These are phyloP conservation scores for Spathaspora girioi DNA, from an alignment of 805 yeast genomes.

Conservation along the genomic window DNA sequence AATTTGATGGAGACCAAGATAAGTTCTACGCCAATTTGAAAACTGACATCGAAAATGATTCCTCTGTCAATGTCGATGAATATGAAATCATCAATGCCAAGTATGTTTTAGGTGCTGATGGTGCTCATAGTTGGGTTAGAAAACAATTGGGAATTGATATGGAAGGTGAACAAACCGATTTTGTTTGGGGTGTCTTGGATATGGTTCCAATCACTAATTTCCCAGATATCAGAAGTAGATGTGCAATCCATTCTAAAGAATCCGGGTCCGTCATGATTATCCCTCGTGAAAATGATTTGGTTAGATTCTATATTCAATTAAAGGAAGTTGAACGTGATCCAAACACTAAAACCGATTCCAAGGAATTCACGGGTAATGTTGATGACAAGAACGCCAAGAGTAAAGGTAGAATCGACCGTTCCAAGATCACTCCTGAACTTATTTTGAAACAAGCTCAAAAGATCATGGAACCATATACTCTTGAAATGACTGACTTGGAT, in stretches of 20 bases:
- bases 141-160: slow-evolving; percentile 25
- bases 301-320: slow-evolving; percentile 28
- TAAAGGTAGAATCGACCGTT: slow-evolving; percentile 21
- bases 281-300: slow-evolving; percentile 29
- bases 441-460: slow-evolving; percentile 16
- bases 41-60: slow-evolving; percentile 3
- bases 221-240: slow-evolving; percentile 29
- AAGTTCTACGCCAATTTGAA: slow-evolving; percentile 8
- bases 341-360: slow-evolving; percentile 1
- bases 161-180: slow-evolving; percentile 32
- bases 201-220: slow-evolving; percentile 30
- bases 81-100: slow-evolving; percentile 22
- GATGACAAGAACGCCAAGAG: slow-evolving; percentile 5
- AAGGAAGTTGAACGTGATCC: slow-evolving; percentile 9
- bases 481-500: slow-evolving; percentile 20
- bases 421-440: slow-evolving; percentile 27
- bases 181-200: slow-evolving; percentile 33
- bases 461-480: slow-evolving; percentile 15
- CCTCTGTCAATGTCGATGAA: slow-evolving; percentile 6
- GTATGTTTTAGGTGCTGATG: slow-evolving; percentile 23
- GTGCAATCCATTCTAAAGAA: slow-evolving; percentile 28
- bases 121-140: slow-evolving; percentile 29
- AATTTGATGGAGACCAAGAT: slow-evolving; percentile 19
- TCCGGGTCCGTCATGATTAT: slow-evolving; percentile 29
- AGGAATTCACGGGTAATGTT: slow-evolving; percentile 13